Base-by-base conservation (phyloP, 1,284 basidiomycete species). In the Rhodotorula glutinis region DNA sequence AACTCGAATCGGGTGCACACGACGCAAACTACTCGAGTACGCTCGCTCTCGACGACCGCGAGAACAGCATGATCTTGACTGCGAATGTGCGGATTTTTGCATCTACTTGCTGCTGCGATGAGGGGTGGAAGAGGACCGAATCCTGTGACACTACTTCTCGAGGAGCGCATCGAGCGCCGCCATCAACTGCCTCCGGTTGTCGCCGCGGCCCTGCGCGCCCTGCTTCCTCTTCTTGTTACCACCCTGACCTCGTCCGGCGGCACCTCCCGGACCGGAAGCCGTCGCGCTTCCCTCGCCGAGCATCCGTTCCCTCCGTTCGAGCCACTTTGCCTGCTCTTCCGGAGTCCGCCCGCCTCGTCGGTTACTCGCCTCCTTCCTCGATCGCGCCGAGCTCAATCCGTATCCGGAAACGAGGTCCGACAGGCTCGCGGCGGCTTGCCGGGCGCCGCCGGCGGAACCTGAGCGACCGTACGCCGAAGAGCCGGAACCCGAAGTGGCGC, bases 311-410 rank as follows among this genome's bases (percentile, higher is more conserved):
- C 51, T 29, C 29, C 33, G n/a, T 11, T 30, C 29, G 17, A 63
- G n/a, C 47, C 51, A 63, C 23, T n/a, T 29, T 29, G 60, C 57
- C 38, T 67, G 66, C n/a, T 63, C 21, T 23, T 57, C 59, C 44
- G 33, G 53, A 9, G 51, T 51, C 21, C 62, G 49, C 14, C 49
- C 25, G n/a, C 57, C 14, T 44, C 43, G 43, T 21, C 30, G 27
- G 25, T 5, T 38, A 38, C 33, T 38, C 53, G 62, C 30, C 43
- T 23, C 29, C 29, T 33, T 38, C 44, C 23, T 38, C 44, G 23
- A 51, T 27, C 43, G 21, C 40, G 14, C 33, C 53, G 46, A 53
- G 7, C n/a, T 33, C 29, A 57, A 40, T 29, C 3, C 14, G 19
- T n/a, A 25, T n/a, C 29, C 40, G 27, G 13, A 55, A 11, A 46